Evolutionary conservation across 257 asterid species (phyloP), one percentile per base, ranked within the genome.

Genomic region (Leptodermis oblonga): DNA sequence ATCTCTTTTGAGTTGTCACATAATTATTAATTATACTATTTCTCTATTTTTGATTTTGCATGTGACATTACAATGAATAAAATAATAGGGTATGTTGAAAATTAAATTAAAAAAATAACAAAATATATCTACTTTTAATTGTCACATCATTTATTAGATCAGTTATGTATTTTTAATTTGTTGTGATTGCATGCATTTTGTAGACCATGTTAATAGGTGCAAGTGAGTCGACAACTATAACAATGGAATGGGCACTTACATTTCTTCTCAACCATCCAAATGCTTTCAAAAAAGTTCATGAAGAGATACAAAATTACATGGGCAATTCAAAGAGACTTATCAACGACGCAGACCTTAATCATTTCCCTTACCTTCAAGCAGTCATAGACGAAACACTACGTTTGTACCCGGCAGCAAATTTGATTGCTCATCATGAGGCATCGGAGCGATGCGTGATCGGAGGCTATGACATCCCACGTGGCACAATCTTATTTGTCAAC

Each of bases 181-280:
- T 11, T 45, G 9, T 33, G 36, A 31, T 59, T 28, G 39, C 33
- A 22, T 53, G n/a, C n/a, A n/a, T n/a, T n/a, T 53, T 53, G 65
- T 36, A 87, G 89, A 80, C 75, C 33, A 63, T 86, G 82, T 49
- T 87, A 54, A 45, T 81, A 4, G 85, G 88, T 10, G 93, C 91
- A 30, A 81, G 87, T 0, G 93, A 86, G 73, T 82, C 91, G 7
- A 51, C 95, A 68, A 81, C 77, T 8, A 49, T 81, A 11, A 82
- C 96, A 39, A 77, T 84, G 86, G 96, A 89, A 55, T 89, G 95
- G 92, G 79, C 88, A 13, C 62, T 82, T 62, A 81, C 96, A 1
- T 79, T 83, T 55, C 58, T 87, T 17, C 85, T 89, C 9, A 82
- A 87, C 86, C 75, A 84, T 75, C 90, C 87, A 2, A 70, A 82